These are phyloP conservation scores for Aspergillus unguis DNA, from an alignment of 2,329 filamentous ascomycete species.

Conservation along the genomic window DNA sequence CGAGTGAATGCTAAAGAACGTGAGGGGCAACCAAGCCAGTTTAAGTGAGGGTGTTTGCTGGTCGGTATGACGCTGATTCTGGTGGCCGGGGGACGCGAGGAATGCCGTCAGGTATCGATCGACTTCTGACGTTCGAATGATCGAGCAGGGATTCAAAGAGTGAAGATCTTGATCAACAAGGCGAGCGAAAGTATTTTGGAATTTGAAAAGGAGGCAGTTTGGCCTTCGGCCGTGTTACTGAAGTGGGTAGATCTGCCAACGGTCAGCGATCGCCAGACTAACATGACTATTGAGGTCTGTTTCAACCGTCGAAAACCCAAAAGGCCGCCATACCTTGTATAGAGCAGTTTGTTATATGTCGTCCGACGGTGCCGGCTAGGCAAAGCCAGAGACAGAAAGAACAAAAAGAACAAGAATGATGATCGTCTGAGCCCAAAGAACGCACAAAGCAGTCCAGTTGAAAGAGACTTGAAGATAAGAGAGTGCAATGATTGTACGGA, in stretches of 20 bases:
- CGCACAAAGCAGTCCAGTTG: background rate
- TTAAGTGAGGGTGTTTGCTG: constrained; percentile 1
- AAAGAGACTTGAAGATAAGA: background rate
- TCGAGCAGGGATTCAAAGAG: background rate
- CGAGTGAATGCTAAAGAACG: background rate
- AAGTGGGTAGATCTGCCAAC: background rate
- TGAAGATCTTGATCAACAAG: background rate
- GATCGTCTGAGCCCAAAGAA: background rate
- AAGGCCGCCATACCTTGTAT: background rate
- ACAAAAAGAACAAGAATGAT: background rate
- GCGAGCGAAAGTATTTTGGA: background rate
- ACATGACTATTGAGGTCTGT: background rate
- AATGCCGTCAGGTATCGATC: constrained; percentile 16
- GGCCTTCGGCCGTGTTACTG: background rate
- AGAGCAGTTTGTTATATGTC: background rate
- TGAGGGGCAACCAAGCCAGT: constrained; percentile 1
- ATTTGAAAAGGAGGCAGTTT: background rate
- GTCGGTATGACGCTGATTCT: constrained; percentile 13
- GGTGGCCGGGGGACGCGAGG: constrained; percentile 23
- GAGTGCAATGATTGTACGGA: constrained; percentile 3
- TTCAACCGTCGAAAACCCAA: background rate
- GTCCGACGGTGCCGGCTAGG: background rate
- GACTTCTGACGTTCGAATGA: constrained; percentile 3
- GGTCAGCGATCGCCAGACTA: background rate
- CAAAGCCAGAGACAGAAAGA: background rate